Base-by-base conservation (phyloP, 306 rosid genomes). In the Cyclanthera cordifolia region DNA sequence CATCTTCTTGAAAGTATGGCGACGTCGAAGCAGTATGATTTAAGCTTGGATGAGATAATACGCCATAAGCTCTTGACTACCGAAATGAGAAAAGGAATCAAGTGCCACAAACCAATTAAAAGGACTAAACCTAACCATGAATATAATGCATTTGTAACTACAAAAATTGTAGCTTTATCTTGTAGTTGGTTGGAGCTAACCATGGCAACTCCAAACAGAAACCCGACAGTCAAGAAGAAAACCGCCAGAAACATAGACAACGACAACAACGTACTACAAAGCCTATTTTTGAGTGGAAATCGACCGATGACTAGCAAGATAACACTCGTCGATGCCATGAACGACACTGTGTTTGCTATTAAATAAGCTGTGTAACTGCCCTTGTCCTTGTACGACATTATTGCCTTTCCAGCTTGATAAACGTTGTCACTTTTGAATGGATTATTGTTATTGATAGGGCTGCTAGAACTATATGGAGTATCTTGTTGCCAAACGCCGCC, bases 401-500 rank as follows among this genome's bases (percentile, higher is more conserved):
- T 46, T n/a, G 68, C 45, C 17, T 48, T 60, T 34, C 68, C 68
- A 32, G 49, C 48, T 4, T 2, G 16, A 2, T 11, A 16, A 6
- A 7, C 2, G 4, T 2, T n/a, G 16, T 32, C 37, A 32, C 5
- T 7, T 7, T 32, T 32, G 5, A 32, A 32, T 32, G 6, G 37
- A 32, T 32, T 4, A 32, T 2, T 8, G 10, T 41, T 0, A 41
- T 41, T 8, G 47, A 41, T 9, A 9, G 9, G 1, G 46, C 2
- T 15, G 15, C 1, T n/a, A 7, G 50, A 46, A 46, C 3, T 46
- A 15, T 2, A 16, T 28, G 13, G 47, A 30, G 45, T 59, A 4
- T 59, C 67, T 59, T 59, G 67, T 28, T 59, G 67, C 67, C 67
- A 59, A 32, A 59, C 67, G 3, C 67, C 67, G 0, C 67, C 67